These are phyloP conservation scores for Inosperma sp. DNA, from an alignment of 768 basidiomycete genomes.

Conservation along the genomic window DNA sequence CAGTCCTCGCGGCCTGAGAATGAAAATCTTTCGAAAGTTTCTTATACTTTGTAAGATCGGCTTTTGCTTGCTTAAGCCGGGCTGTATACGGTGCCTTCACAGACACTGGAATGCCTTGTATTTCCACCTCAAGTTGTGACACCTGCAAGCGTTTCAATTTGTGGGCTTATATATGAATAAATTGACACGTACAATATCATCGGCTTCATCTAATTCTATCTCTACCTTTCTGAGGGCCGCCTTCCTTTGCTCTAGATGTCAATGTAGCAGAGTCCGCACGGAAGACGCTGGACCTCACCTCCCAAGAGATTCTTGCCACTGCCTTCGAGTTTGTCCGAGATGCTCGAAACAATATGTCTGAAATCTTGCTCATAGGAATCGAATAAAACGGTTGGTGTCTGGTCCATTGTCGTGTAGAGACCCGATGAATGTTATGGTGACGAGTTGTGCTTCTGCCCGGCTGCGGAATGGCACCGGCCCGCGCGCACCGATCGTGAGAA, in stretches of 20 bases:
- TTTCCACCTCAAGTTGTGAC: slow-evolving; percentile 91
- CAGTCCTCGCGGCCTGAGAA: slow-evolving; percentile 58
- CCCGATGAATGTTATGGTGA: neutral
- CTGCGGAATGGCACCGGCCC: neutral
- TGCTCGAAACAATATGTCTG: slow-evolving; percentile 57
- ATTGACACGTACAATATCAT: slow-evolving; percentile 80
- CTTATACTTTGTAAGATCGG: slow-evolving; percentile 71
- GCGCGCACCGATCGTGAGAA: no score
- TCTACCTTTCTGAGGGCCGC: slow-evolving; percentile 75
- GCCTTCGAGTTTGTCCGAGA: slow-evolving; percentile 73
- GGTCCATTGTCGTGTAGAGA: slow-evolving; percentile 51
- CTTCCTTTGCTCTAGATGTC: slow-evolving; percentile 67
- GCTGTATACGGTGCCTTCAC: slow-evolving; percentile 64
- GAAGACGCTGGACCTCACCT: slow-evolving; percentile 42
- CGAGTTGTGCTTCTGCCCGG: neutral
- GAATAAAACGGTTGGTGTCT: slow-evolving; percentile 65
- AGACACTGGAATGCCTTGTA: slow-evolving; percentile 86
- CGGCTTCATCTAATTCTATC: slow-evolving; percentile 89
- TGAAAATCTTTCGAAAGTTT: slow-evolving; percentile 72
- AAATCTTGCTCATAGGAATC: slow-evolving; percentile 86
- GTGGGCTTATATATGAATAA: neutral
- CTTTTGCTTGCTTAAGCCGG: slow-evolving; percentile 64
- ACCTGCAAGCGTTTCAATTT: slow-evolving; percentile 44
- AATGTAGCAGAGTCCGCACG: neutral
- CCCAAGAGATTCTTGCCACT: slow-evolving; percentile 61